These are phyloP conservation scores for Rubia yunnanensis DNA, from an alignment of 257 asterid genomes.

Conservation along the genomic window DNA sequence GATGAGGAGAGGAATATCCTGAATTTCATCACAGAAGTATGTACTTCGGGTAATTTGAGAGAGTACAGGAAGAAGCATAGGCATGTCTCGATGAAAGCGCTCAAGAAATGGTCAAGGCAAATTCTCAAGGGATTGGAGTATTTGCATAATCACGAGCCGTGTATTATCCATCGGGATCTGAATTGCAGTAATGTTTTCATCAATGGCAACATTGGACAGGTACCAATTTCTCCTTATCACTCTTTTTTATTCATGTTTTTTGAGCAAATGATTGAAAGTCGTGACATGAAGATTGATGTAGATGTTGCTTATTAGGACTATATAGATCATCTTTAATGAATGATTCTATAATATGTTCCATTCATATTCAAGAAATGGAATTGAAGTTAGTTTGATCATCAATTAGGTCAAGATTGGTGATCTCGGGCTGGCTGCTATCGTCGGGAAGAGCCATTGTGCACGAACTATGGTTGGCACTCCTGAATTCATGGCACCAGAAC, in stretches of 20 bases:
- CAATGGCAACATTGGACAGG: constrained; percentile 84
- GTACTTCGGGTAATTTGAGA: constrained; percentile 79
- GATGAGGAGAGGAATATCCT: constrained; percentile 45
- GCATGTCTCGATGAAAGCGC: constrained; percentile 59
- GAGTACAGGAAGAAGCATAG: constrained; percentile 68
- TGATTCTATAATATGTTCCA: no score
- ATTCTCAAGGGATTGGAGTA: constrained; percentile 70
- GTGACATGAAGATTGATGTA: no score
- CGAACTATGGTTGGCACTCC: constrained; percentile 75
- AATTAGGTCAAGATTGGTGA: constrained; percentile 77
- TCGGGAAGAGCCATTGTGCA: constrained; percentile 53
- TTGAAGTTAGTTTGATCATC: not conserved
- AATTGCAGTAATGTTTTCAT: constrained; percentile 79
- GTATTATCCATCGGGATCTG: constrained; percentile 72
- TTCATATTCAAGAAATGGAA: not conserved
- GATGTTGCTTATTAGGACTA: not conserved
- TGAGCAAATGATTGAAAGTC: no score
- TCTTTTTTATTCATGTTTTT: not conserved
- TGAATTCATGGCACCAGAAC: constrained; percentile 84
- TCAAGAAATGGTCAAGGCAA: constrained; percentile 79
- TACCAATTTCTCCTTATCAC: constrained; percentile 9
- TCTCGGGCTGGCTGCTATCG: constrained; percentile 60
- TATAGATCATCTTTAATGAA: no score
- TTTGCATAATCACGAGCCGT: constrained; percentile 68
- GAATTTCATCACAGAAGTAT: constrained; percentile 78